Percentiles rank a stretch among this genome's conserved stretches.
Conservation (phyloP, 768 basidiomycete genomes). For the Tulasnella sp. region DNA sequence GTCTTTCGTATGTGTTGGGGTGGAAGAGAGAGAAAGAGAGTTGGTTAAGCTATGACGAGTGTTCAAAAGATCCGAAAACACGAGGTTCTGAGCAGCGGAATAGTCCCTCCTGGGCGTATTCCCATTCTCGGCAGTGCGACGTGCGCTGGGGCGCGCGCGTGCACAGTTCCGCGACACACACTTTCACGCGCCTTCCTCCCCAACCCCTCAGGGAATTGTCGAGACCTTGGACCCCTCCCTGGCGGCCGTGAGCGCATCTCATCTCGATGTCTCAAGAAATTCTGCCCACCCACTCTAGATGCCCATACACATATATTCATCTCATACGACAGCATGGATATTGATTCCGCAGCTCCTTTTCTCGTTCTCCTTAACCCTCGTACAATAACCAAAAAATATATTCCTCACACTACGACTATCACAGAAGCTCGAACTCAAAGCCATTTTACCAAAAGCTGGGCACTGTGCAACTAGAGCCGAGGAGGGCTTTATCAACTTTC, state of each 20-base stretch:
- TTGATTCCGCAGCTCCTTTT: not conserved
- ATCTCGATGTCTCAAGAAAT: not conserved
- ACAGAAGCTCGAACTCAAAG: not conserved
- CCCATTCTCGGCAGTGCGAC: not conserved
- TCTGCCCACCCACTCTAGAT: not conserved
- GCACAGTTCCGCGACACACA: not conserved
- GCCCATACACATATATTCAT: not conserved
- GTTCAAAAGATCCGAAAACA: not conserved
- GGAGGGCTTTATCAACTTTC: not conserved
- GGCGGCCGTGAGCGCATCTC: no score
- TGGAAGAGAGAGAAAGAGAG: no score
- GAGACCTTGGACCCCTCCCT: not conserved
- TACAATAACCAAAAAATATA: not conserved
- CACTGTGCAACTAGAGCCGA: not conserved
- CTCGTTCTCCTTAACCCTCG: not conserved
- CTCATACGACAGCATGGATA: not conserved
- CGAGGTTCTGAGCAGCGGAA: not conserved
- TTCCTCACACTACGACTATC: not conserved
- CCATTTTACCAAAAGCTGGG: not conserved
- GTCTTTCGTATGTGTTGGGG: no score
- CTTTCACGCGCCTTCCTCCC: not conserved
- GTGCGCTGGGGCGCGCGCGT: not conserved
- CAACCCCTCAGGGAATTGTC: no score
- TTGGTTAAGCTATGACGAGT: not conserved
- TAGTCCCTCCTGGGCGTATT: not conserved